phyloP scores from a whole-genome alignment of 306 rosid genomes.

The Styphnolobium japonicum region DNA sequence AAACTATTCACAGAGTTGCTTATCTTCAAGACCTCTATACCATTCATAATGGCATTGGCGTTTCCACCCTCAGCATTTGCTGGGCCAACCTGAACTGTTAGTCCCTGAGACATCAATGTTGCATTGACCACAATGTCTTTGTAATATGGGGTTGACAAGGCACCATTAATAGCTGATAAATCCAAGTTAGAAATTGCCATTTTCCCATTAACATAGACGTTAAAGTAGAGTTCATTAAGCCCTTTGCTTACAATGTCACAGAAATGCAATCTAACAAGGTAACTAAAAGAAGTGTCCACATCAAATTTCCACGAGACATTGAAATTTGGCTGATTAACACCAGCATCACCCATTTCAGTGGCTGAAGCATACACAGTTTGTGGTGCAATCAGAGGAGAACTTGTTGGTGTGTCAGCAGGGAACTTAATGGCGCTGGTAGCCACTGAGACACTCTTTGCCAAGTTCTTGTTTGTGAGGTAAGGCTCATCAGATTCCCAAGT shows the following conservation, averaged over 20 bases:
- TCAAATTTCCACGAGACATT: constrained; percentile 61
- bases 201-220: constrained; percentile 46
- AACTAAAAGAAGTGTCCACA: constrained; percentile 40
- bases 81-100: constrained; percentile 48
- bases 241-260: constrained; percentile 58
- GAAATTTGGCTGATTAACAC: constrained; percentile 30
- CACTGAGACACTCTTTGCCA: constrained; percentile 26
- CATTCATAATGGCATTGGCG: constrained; percentile 47
- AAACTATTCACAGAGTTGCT: constrained; percentile 56
- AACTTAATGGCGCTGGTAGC: constrained; percentile 34
- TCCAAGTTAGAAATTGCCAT: constrained; percentile 43
- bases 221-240: constrained; percentile 42
- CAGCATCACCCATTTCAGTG: constrained; percentile 44
- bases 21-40: constrained; percentile 54
- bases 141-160: constrained; percentile 41
- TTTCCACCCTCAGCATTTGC: constrained; percentile 4
- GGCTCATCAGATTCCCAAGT: constrained; percentile 47
- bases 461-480: constrained; percentile 33
- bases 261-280: constrained; percentile 54
- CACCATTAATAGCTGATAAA: constrained; percentile 36
- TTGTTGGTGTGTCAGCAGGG: constrained; percentile 5
- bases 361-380: constrained; percentile 44
- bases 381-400: constrained; percentile 43
- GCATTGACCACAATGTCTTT: constrained; percentile 59
- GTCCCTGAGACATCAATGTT: constrained; percentile 43